Percentiles rank a stretch among this genome's conserved stretches.
Evolutionary conservation across 2,329 filamentous ascomycete genomes (phyloP).

Genomic region (Penicillium sp.): DNA sequence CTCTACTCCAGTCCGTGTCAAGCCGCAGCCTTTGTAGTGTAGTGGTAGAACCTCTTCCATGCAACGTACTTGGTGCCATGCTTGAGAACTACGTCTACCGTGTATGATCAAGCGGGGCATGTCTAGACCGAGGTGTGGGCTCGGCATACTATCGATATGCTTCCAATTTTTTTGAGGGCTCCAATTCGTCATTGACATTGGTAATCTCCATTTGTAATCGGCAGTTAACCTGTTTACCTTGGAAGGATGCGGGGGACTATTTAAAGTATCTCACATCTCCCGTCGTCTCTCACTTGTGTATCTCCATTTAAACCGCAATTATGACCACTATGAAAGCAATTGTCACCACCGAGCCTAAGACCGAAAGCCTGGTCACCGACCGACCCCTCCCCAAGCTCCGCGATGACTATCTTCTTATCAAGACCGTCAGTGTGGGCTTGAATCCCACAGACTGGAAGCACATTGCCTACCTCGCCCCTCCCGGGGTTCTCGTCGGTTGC

Average conservation of each 20-base stretch:
- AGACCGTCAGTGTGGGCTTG: conserved; percentile 50
- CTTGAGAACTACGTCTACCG: not conserved
- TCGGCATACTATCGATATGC: too few species aligned
- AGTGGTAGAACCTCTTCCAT: conserved; percentile 2
- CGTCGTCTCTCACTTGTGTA: not conserved
- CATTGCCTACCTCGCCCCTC: conserved; percentile 33
- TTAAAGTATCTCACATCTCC: not conserved
- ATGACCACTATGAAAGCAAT: conserved; percentile 38
- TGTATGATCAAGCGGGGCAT: not conserved
- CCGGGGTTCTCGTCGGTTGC: conserved; percentile 48
- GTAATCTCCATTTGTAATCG: too few species aligned
- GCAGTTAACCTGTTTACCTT: too few species aligned
- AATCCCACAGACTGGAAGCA: conserved; percentile 59
- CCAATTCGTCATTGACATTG: too few species aligned
- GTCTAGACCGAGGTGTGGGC: not conserved
- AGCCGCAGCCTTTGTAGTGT: conserved; percentile 1
- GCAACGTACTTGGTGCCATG: not conserved
- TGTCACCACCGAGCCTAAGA: conserved; percentile 30
- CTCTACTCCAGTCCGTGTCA: not conserved
- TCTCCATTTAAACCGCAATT: not conserved
- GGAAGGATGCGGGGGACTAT: not conserved
- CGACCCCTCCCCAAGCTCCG: conserved; percentile 43
- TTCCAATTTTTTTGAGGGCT: too few species aligned
- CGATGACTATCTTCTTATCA: conserved; percentile 52
- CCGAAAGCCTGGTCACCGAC: conserved; percentile 30